Percentiles rank a stretch among this genome's conserved stretches.
Conservation (phyloP, 2,329 filamentous ascomycete genomes). For the Alternaria longipes region DNA sequence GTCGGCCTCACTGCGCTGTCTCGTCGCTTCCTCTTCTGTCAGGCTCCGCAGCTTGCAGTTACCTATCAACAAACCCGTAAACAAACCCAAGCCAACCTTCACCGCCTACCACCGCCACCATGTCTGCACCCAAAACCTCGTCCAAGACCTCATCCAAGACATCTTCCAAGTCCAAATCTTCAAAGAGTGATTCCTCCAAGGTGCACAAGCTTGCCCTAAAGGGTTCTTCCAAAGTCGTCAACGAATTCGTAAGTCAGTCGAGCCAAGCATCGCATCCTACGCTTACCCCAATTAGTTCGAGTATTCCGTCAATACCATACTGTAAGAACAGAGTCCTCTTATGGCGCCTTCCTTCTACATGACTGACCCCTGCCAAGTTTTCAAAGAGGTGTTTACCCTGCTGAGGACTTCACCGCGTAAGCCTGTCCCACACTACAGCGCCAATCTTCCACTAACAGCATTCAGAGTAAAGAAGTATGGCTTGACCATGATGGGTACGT, state of each 20-base stretch:
- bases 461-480: constrained; percentile 95
- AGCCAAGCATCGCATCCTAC: not conserved
- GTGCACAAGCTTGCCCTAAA: constrained; percentile 93
- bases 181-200: constrained; percentile 77
- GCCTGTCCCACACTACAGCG: constrained; percentile 40
- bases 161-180: constrained; percentile 28
- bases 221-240: constrained; percentile 84
- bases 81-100: constrained; percentile 26
- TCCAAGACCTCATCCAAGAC: constrained; percentile 30
- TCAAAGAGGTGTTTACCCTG: constrained; percentile 83
- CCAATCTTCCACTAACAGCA: constrained; percentile 22
- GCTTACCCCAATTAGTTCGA: constrained; percentile 72
- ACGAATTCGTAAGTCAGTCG: constrained; percentile 84
- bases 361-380: constrained; percentile 66
- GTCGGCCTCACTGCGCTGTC: not conserved
- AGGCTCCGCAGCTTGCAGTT: constrained; percentile 23
- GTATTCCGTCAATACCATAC: constrained; percentile 96
- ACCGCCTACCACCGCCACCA: constrained; percentile 21
- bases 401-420: constrained; percentile 94
- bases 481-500: constrained; percentile 87
- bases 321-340: constrained; percentile 63
- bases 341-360: not conserved
- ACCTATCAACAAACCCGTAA: constrained; percentile 45
- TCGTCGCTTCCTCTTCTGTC: not conserved
- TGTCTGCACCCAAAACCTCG: constrained; percentile 45